Evolutionary conservation across 2,329 filamentous ascomycete species (phyloP), one percentile per base, ranked within the genome.

Genomic region (Microcyclosporella mali): DNA sequence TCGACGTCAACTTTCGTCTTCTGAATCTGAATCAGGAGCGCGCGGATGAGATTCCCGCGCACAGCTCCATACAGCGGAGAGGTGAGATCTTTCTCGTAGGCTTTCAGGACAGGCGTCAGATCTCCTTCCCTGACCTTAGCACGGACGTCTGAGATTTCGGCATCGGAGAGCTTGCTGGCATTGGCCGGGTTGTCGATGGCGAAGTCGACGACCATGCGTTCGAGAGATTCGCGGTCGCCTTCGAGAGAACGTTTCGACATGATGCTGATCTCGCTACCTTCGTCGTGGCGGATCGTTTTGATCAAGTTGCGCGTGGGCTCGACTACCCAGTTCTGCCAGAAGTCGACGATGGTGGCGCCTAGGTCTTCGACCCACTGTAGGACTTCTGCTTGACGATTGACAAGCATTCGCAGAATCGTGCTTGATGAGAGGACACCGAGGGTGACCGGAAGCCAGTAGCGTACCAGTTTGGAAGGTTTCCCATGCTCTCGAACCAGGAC

Each of bases 1-100:
- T 98, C 92, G 10, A 98, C 81, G 60, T 98, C 92, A 7, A 98
- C 92, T 70, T 98, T 98, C 16, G 92, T 97, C 74, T 98, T 98
- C 60, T 98, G 92, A 29, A 98, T 83, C 62, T 98, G 92, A 42
- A 98, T 97, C 33, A 98, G 73, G 19, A 98, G 78, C 3, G 90
- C 88, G 39, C 90, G 82, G 28, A 97, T 78, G 19, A 98, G 74
- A 57, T 97, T 90, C 9, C 92, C 92, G 21, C 81, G 78, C 14
- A 98, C 67, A 0, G 89, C 86, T 6, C 90, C 89, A 41, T 82
- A 73, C 47, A 98, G 81, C 1, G 92, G 92, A 35, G 73, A 84
- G 40, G 84, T 78, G 32, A 98, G 72, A 55, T 95, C 90, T 59
- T 84, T 82, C 62, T 98, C 92, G 62, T 94, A 98, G 0, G 90